These are phyloP conservation scores for Pichia manshurica DNA, from an alignment of 805 yeast genomes.

Conservation along the genomic window DNA sequence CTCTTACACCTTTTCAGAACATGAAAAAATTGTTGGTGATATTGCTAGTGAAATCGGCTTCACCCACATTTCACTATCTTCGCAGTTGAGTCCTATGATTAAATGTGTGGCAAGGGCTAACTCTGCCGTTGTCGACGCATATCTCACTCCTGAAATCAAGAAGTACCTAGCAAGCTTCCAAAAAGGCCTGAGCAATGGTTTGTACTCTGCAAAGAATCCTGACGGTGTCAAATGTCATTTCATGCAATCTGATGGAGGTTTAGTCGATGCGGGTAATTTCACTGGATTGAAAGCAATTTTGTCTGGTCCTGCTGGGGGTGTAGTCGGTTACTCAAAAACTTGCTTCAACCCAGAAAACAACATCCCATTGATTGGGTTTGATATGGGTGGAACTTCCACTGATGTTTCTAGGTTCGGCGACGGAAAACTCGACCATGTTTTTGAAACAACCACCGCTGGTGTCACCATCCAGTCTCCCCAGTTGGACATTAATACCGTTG, in stretches of 20 bases:
- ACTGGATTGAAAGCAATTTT: slow-evolving; percentile 84
- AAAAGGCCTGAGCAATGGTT: slow-evolving; percentile 51
- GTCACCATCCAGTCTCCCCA: slow-evolving; percentile 82
- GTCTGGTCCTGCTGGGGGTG: slow-evolving; percentile 98
- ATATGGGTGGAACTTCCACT: slow-evolving; percentile 90
- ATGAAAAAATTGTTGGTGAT: slow-evolving; percentile 54
- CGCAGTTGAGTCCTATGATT: slow-evolving; percentile 71
- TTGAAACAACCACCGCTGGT: slow-evolving; percentile 81
- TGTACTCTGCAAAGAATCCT: slow-evolving; percentile 16
- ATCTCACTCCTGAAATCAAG: slow-evolving; percentile 71
- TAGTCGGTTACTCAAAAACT: slow-evolving; percentile 86
- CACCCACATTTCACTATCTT: slow-evolving; percentile 59
- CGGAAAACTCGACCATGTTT: slow-evolving; percentile 72
- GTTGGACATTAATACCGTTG: slow-evolving; percentile 73
- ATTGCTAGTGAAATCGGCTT: slow-evolving; percentile 69
- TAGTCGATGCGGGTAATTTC: slow-evolving; percentile 75
- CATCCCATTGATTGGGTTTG: slow-evolving; percentile 72
- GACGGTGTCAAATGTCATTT: slow-evolving; percentile 60
- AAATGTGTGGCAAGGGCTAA: slow-evolving; percentile 70
- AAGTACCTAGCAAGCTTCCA: slow-evolving; percentile 60
- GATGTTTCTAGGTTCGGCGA: slow-evolving; percentile 69
- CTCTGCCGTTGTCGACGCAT: slow-evolving; percentile 80
- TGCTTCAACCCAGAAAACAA: slow-evolving; percentile 51
- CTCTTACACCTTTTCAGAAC: slow-evolving; percentile 66
- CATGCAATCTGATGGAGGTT: slow-evolving; percentile 97